A percentile compares a stretch with the other conserved stretches of the same genome.
phyloP scores from a whole-genome alignment of 352 stramenopile genomes.

The Lagenidium giganteum region DNA sequence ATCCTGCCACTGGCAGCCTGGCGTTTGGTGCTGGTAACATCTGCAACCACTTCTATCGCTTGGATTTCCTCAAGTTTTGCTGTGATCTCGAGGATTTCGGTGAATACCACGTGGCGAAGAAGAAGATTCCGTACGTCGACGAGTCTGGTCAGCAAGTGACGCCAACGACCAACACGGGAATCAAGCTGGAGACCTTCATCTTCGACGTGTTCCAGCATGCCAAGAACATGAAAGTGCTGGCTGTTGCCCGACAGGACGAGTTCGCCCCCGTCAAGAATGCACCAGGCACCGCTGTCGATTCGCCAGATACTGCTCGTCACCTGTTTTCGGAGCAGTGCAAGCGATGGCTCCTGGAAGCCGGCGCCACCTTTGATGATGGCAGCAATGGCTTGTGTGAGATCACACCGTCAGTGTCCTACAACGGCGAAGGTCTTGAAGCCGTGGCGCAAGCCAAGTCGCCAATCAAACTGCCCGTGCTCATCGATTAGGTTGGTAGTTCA shows the following conservation, averaged over 20 bases:
- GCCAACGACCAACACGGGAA: slow-evolving; percentile 76
- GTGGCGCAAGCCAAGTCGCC: slow-evolving; percentile 29
- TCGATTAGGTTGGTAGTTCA: slow-evolving; percentile 2
- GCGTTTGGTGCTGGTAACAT: slow-evolving; percentile 96
- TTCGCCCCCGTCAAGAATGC: slow-evolving; percentile 91
- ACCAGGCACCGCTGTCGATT: slow-evolving; percentile 60
- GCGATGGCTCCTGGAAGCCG: slow-evolving; percentile 51
- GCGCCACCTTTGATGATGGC: slow-evolving; percentile 28
- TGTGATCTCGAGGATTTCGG: slow-evolving; percentile 87
- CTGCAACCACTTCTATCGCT: slow-evolving; percentile 95
- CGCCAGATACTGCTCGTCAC: slow-evolving; percentile 65
- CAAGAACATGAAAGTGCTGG: slow-evolving; percentile 82
- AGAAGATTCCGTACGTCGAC: slow-evolving; percentile 91
- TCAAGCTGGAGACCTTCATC: slow-evolving; percentile 97
- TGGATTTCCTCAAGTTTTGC: slow-evolving; percentile 85
- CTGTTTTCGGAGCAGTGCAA: slow-evolving; percentile 55
- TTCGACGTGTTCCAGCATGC: slow-evolving; percentile 96
- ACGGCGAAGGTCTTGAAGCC: slow-evolving; percentile 67
- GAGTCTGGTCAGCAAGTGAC: slow-evolving; percentile 49
- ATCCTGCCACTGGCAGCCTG: slow-evolving; percentile 70
- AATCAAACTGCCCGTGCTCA: slow-evolving; percentile 32
- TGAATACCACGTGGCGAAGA: slow-evolving; percentile 85
- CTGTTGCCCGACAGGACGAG: slow-evolving; percentile 87
- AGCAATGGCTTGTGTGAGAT: slow-evolving; percentile 59
- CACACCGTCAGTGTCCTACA: slow-evolving; percentile 76